A percentile compares a stretch with the other conserved stretches of the same genome.
Conservation (phyloP, 345 rosid genomes). For the Aethionema arabicum region DNA sequence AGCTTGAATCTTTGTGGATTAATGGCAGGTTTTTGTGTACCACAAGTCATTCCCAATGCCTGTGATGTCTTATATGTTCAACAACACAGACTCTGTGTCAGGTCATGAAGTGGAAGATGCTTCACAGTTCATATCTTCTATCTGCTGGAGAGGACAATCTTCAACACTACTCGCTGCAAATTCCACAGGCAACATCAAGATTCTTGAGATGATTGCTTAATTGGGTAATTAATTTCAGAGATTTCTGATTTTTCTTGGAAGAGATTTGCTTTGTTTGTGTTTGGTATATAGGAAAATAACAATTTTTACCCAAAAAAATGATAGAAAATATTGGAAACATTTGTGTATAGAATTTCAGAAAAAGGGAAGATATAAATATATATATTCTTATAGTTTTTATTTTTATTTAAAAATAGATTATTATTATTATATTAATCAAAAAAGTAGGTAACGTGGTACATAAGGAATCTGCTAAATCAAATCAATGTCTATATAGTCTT, state of each 20-base stretch:
- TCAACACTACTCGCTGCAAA: conserved; percentile 82
- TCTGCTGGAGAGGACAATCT: conserved; percentile 87
- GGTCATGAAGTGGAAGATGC: conserved; percentile 66
- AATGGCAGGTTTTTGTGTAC: conserved; percentile 73
- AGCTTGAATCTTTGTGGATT: conserved; percentile 11
- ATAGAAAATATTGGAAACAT: conserved; percentile 16
- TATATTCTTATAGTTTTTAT: conserved; percentile 19
- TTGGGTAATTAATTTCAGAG: neutral
- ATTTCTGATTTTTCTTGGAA: conserved; percentile 18
- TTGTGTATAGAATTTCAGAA: conserved; percentile 34
- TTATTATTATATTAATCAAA: conserved; percentile 9
- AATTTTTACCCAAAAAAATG: conserved; percentile 24
- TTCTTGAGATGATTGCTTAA: conserved; percentile 71
- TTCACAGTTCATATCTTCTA: conserved; percentile 74
- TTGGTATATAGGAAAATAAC: conserved; percentile 26
- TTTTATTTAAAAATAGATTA: conserved; percentile 1
- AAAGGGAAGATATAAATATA: conserved; percentile 20
- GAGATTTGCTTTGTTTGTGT: conserved; percentile 22
- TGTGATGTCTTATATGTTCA: conserved; percentile 74
- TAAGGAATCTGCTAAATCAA: conserved; percentile 25
- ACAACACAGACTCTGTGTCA: conserved; percentile 51
- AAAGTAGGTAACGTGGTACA: conserved; percentile 28
- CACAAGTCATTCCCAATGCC: conserved; percentile 99
- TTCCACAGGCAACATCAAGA: conserved; percentile 85
- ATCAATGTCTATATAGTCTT: conserved; percentile 25